These are phyloP conservation scores for Mycena filopes DNA, from an alignment of 768 basidiomycete genomes.

Conservation along the genomic window DNA sequence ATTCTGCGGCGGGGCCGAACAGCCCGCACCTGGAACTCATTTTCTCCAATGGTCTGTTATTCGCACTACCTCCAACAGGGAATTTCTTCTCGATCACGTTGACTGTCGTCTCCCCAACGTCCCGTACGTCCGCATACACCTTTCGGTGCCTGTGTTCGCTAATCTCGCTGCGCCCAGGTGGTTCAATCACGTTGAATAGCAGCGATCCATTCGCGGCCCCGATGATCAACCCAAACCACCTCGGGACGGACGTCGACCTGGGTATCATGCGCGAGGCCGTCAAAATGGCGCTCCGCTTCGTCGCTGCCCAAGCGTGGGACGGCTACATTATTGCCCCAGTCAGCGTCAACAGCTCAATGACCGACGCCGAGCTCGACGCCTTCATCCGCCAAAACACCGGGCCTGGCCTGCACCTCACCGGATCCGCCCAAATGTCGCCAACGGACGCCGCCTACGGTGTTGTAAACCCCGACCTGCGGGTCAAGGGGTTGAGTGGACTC, in stretches of 20 bases:
- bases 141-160: not conserved
- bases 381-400: not conserved
- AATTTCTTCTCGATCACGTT: not conserved
- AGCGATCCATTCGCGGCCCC: not conserved
- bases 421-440: not conserved
- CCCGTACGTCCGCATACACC: not conserved
- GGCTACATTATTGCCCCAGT: not conserved
- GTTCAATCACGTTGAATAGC: not conserved
- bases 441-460: not conserved
- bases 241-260: not conserved
- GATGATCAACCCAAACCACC: not conserved
- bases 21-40: not conserved
- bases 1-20: not conserved
- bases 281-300: not conserved
- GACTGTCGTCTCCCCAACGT: not conserved
- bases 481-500: not conserved
- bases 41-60: not conserved
- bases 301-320: not conserved
- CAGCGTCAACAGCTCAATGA: too few species aligned
- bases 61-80: not conserved
- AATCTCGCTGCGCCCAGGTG: not conserved
- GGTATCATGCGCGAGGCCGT: not conserved
- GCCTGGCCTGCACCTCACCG: too few species aligned
- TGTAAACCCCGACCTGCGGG: not conserved
- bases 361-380: not conserved